Evolutionary conservation across 2,329 filamentous ascomycete species (phyloP).

Genomic region (Nemania abortiva): DNA sequence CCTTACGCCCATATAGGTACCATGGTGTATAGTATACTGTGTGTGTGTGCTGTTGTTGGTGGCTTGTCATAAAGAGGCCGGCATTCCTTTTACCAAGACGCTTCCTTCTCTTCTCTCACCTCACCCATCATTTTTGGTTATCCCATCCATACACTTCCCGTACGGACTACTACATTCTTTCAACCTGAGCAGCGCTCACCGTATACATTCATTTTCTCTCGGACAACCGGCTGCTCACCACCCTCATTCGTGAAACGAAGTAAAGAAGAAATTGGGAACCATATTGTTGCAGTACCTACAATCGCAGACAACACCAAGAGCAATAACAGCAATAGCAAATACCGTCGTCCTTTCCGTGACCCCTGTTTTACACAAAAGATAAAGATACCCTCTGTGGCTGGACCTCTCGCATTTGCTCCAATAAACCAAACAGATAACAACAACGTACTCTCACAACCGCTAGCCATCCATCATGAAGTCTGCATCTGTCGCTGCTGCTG

Average conservation of each 20-base stretch:
- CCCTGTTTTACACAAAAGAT: conserved; percentile 32
- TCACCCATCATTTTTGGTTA: conserved; percentile 31
- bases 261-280: conserved; percentile 9
- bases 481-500: conserved; percentile 55
- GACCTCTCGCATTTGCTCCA: conserved; percentile 38
- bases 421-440: conserved; percentile 16
- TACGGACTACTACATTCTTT: conserved; percentile 49
- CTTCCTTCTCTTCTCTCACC: conserved; percentile 21
- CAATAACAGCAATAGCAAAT: conserved; percentile 20
- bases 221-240: conserved; percentile 42
- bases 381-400: conserved; percentile 47
- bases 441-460: conserved; percentile 23
- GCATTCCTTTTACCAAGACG: conserved; percentile 20
- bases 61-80: conserved; percentile 40
- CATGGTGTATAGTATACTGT: neutral
- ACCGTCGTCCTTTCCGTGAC: conserved; percentile 34
- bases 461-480: conserved; percentile 61
- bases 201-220: conserved; percentile 51
- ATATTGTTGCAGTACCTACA: neutral
- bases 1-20: neutral
- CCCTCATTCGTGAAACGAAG: conserved; percentile 47
- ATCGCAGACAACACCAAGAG: conserved; percentile 4
- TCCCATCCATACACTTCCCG: conserved; percentile 31
- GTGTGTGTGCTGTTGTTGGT: neutral
- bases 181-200: conserved; percentile 52